Percentiles rank a stretch among this genome's conserved stretches.
These are phyloP conservation scores for Myriosclerotinia scirpicola DNA, from an alignment of 2,329 filamentous ascomycete genomes.

Conservation along the genomic window DNA sequence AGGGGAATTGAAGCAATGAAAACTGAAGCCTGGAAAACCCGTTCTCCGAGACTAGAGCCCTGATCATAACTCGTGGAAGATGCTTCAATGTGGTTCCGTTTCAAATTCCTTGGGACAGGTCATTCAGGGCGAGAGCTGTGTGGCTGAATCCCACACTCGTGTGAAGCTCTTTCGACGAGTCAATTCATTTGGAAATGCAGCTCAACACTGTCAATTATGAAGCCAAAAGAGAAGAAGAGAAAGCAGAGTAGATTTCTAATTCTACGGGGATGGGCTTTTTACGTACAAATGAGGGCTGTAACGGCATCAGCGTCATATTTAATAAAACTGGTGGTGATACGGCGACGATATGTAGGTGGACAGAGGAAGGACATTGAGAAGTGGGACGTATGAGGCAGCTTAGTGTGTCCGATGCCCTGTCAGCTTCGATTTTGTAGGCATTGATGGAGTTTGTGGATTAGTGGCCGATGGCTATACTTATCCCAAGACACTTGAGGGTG, in stretches of 20 bases:
- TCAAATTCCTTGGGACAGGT: too few species aligned
- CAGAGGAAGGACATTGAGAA: not conserved
- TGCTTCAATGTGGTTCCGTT: too few species aligned
- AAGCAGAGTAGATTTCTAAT: too few species aligned
- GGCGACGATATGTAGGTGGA: not conserved
- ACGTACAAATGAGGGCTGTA: not conserved
- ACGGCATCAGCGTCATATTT: too few species aligned
- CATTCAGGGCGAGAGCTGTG: too few species aligned
- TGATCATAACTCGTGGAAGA: too few species aligned
- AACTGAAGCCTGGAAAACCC: too few species aligned
- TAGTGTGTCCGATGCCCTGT: slow-evolving; percentile 6
- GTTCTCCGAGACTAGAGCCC: not conserved
- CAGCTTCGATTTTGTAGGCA: slow-evolving; percentile 5
- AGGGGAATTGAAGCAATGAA: not conserved
- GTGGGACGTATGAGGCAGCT: not conserved
- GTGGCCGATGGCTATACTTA: slow-evolving; percentile 14
- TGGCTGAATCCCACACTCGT: too few species aligned
- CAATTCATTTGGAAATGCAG: too few species aligned
- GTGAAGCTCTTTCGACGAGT: too few species aligned
- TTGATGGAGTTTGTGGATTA: slow-evolving; percentile 15
- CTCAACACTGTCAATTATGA: too few species aligned
- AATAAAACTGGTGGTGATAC: not conserved
- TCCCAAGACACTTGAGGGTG: not conserved
- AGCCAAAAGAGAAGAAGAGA: too few species aligned
- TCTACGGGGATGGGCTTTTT: not conserved